A percentile compares a stretch with the other conserved stretches of the same genome.
These are phyloP conservation scores for Bisporella sp. DNA, from an alignment of 2,329 filamentous ascomycete genomes.

Conservation along the genomic window DNA sequence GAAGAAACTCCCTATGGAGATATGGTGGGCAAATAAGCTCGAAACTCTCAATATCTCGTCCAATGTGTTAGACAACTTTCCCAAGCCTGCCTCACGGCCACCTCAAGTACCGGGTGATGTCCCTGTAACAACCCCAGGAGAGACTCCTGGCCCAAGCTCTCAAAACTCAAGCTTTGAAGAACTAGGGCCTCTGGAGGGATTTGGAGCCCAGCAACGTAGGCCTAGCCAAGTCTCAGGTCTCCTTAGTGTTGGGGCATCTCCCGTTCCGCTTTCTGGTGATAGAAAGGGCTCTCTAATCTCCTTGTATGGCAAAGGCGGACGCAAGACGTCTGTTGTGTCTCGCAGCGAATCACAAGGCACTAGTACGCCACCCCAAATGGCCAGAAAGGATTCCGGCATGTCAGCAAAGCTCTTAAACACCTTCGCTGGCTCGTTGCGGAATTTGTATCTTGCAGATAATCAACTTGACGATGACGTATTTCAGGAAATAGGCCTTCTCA, in stretches of 20 bases:
- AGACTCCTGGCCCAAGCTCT: conserved; percentile 31
- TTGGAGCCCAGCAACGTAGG: conserved; percentile 51
- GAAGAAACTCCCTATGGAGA: conserved; percentile 76
- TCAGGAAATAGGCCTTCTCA: conserved; percentile 76
- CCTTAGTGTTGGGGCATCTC: conserved; percentile 69
- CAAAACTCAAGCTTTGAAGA: conserved; percentile 73
- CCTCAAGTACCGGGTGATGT: conserved; percentile 53
- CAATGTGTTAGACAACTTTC: conserved; percentile 85
- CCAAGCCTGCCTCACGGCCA: conserved; percentile 71
- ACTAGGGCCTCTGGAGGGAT: conserved; percentile 57
- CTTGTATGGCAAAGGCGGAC: conserved; percentile 67
- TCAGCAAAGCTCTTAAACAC: conserved; percentile 76
- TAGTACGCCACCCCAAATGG: conserved; percentile 41
- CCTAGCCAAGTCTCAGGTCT: conserved; percentile 80
- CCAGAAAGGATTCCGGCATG: conserved; percentile 83
- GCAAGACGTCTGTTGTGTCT: conserved; percentile 79
- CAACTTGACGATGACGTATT: conserved; percentile 92
- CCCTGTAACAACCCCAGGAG: conserved; percentile 8
- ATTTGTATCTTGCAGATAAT: conserved; percentile 89
- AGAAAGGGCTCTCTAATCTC: conserved; percentile 67
- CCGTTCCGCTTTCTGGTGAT: conserved; percentile 36
- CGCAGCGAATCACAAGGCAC: conserved; percentile 47
- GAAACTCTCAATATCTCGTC: conserved; percentile 94
- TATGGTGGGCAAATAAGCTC: conserved; percentile 91
- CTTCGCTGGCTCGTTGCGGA: conserved; percentile 77